phyloP scores from a whole-genome alignment of 805 yeast genomes.

The Maudiozyma serrabonitensis region DNA sequence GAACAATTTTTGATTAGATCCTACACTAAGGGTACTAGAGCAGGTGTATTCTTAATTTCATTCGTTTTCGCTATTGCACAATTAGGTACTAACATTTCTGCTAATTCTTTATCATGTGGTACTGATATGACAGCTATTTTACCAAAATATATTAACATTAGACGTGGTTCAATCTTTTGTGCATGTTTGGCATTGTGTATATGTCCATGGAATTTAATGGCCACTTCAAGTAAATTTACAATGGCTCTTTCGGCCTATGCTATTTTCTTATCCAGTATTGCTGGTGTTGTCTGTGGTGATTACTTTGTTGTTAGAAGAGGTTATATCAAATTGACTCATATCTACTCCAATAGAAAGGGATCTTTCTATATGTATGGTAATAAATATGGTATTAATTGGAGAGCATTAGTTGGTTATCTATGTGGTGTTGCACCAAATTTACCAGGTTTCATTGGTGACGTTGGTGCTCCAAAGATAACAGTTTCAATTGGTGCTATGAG shows the following conservation, averaged over 20 bases:
- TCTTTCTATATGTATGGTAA: conserved; percentile 45
- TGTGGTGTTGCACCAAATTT: conserved; percentile 33
- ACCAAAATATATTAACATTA: conserved; percentile 56
- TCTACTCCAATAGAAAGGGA: conserved; percentile 39
- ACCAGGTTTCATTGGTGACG: conserved; percentile 37
- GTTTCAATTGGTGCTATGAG: conserved; percentile 65
- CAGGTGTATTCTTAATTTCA: conserved; percentile 67
- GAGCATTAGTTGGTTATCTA: conserved; percentile 61
- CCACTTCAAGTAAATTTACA: conserved; percentile 63
- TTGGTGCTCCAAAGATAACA: conserved; percentile 43
- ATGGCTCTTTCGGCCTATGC: conserved; percentile 75
- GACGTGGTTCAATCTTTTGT: conserved; percentile 75
- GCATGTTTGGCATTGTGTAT: conserved; percentile 61
- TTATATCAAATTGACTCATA: conserved; percentile 46
- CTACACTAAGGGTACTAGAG: conserved; percentile 42
- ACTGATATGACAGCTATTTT: conserved; percentile 60
- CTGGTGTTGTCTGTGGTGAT: conserved; percentile 66
- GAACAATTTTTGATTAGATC: conserved; percentile 33
- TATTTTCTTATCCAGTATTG: conserved; percentile 76
- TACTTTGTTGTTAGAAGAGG: conserved; percentile 68
- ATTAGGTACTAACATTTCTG: conserved; percentile 68
- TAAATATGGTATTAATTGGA: conserved; percentile 58
- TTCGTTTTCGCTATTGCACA: conserved; percentile 70
- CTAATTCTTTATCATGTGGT: conserved; percentile 65
- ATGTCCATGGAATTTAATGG: conserved; percentile 76